phyloP scores from a whole-genome alignment of 805 yeast genomes.

The Blastobotrys chiropterorum region DNA sequence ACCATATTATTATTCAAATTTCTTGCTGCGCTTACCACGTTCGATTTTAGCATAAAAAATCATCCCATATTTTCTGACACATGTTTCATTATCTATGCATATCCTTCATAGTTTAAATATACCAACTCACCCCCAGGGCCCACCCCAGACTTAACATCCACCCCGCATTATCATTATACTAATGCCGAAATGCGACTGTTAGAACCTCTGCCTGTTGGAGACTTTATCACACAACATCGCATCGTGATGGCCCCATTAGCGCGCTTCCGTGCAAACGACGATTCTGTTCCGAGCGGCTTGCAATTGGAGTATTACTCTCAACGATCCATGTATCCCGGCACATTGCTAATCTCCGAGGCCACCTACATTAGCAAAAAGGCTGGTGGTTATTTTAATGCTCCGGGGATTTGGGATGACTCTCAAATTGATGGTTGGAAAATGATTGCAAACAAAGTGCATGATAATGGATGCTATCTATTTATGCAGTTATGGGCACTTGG shows the following conservation, averaged over 20 bases:
- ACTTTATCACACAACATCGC: conserved; percentile 28
- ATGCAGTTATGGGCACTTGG: conserved; percentile 47
- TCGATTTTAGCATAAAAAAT: neutral
- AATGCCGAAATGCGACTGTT: neutral
- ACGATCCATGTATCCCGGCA: conserved; percentile 51
- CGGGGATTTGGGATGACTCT: conserved; percentile 27
- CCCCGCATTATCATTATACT: neutral
- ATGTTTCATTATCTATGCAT: neutral
- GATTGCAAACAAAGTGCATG: conserved; percentile 42
- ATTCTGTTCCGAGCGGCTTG: conserved; percentile 41
- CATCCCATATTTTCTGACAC: neutral
- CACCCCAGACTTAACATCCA: neutral
- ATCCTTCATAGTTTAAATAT: neutral
- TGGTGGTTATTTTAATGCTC: conserved; percentile 28
- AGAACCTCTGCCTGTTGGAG: neutral
- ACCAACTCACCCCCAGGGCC: neutral
- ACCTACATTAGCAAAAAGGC: conserved; percentile 40
- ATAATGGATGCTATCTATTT: conserved; percentile 33
- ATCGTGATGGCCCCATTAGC: conserved; percentile 47
- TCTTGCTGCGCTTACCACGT: neutral
- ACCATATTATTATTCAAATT: neutral
- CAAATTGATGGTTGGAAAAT: conserved; percentile 33
- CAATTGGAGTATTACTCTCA: conserved; percentile 47
- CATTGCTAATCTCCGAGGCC: conserved; percentile 55
- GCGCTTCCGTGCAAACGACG: conserved; percentile 34